phyloP scores from a whole-genome alignment of 805 yeast genomes.

The Millerozyma miso region DNA sequence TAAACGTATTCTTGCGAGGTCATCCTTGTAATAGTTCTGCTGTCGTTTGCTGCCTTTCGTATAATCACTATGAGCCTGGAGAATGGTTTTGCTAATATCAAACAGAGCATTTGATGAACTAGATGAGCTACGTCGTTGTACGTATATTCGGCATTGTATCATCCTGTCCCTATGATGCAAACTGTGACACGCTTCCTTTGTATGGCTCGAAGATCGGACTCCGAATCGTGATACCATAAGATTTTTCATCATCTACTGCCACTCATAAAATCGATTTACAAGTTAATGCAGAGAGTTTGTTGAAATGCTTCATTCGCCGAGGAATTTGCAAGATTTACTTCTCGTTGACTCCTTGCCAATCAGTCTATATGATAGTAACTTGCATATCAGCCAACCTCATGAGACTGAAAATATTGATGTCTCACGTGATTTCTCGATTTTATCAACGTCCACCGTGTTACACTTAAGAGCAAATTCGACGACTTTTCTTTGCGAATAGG shows the following conservation, averaged over 20 bases:
- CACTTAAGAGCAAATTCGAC: neutral
- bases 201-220: neutral
- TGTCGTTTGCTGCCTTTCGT: neutral
- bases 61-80: neutral
- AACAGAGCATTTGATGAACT: neutral
- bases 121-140: too few species aligned
- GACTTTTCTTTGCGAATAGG: neutral
- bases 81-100: neutral
- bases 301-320: too few species aligned
- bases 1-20: neutral
- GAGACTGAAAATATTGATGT: neutral
- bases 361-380: too few species aligned
- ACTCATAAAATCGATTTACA: neutral
- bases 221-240: neutral
- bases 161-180: too few species aligned
- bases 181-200: neutral
- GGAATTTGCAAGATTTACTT: too few species aligned
- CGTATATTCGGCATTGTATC: too few species aligned
- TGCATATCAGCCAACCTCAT: too few species aligned
- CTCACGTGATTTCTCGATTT: neutral
- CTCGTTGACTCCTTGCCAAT: too few species aligned
- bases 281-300: neutral
- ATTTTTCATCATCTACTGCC: neutral
- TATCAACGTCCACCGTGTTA: constrained; percentile 2
- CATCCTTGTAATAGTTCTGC: neutral